Evolutionary conservation across 1,284 basidiomycete genomes (phyloP), one percentile per base, ranked within the genome.

Genomic region (Tausonia pullulans): DNA sequence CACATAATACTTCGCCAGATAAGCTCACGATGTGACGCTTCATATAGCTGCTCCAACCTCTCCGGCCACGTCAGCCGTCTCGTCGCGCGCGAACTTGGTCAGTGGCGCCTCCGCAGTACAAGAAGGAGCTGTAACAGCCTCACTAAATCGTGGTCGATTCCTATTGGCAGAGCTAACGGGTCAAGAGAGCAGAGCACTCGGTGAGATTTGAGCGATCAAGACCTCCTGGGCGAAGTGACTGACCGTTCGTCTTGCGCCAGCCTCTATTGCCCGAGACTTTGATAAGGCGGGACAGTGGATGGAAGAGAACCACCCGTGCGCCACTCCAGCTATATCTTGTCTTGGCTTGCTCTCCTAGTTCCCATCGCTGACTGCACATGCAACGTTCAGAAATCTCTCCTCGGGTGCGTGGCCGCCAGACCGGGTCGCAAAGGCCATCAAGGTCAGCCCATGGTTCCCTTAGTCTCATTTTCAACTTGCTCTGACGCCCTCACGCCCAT

Each of bases 251-350:
- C 44, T 27, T 27, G n/a, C 40, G 14, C n/a, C n/a, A 49, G 48
- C 61, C 5, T 59, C 56, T 13, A 63, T 66, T 40, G 27, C 61
- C 1, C 50, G 65, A 5, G 65, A 66, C 39, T 66, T 66, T 16
- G 65, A 66, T n/a, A 66, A 63, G 48, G 65, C 65, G 9, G 61
- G 61, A 8, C 27, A 16, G 7, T 66, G 65, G 65, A 27, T 66
- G 52, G 39, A 59, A 16, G 65, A 62, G 45, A 62, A 66, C 16
- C 49, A 63, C 39, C 58, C 59, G 63, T 60, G 13, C 40, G 57
- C 60, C 10, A 7, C 3, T 5, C 39, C 51, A 10, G 16, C 52
- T 39, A n/a, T 9, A n/a, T 27, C 53, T 11, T 41, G 39, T 27
- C 27, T 13, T 6, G 4, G 8, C 52, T 16, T 39, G 5, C 13